Evolutionary conservation across 805 yeast genomes (phyloP), one percentile per base, ranked within the genome.

Genomic region (Barnettozyma sp.): DNA sequence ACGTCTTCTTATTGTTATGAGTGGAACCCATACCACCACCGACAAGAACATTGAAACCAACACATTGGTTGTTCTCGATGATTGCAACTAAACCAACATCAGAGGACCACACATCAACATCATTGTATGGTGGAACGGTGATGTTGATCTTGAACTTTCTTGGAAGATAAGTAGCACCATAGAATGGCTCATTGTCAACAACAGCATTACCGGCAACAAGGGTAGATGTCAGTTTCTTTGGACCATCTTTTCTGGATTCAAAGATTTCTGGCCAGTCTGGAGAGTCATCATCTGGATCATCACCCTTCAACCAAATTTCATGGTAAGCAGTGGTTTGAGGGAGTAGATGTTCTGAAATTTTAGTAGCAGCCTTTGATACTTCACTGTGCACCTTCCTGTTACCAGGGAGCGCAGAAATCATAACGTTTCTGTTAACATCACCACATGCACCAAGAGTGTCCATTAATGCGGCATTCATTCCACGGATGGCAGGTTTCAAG

Each of bases 21-120:
- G 97, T 90, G 27, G 94, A 76, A 52, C 97, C 97, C 97, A 90
- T 90, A 71, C 97, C 97, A 66, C 97, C 97, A 61, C 97, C 97
- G 45, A 81, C 95, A 42, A 82, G 72, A 35, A 90, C 76, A 54
- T 90, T 90, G 70, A 76, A 90, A 39, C 97, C 97, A 41, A 70
- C 56, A 30, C 82, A 74, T 36, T 70, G 62, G 52, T 78, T 71
- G 32, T 62, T 59, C 48, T 73, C 75, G 30, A 86, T 78, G 53
- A 90, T 87, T 22, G 96, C 87, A 58, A 90, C 75, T 48, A 90
- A 70, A 48, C 97, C 97, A 49, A 90, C 77, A 63, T 90, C 97
- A 58, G 86, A 92, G 8, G 95, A 94, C 66, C 84, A 90, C 7
- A 86, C 96, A 64, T 90, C 97, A 35, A 90, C 95, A 62, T 90